Conservation (phyloP, 805 yeast species). For the Teunomyces panamensis region DNA sequence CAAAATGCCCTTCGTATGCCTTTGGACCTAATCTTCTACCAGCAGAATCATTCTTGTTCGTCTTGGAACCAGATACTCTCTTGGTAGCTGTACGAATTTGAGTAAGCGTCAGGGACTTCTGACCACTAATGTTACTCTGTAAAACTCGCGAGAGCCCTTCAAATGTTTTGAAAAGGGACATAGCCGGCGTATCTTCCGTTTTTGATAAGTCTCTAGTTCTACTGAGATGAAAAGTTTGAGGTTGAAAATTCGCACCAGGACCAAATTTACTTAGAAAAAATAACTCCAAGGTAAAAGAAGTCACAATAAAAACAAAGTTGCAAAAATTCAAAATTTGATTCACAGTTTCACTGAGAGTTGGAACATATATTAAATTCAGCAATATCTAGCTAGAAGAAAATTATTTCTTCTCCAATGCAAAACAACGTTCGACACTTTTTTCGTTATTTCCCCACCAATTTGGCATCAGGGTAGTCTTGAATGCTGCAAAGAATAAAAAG, state of each 20-base stretch:
- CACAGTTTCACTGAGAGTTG: no score
- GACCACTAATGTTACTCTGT: neutral
- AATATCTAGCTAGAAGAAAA: no score
- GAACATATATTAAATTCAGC: no score
- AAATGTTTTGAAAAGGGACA: constrained; percentile 2
- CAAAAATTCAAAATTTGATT: neutral
- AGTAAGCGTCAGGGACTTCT: constrained; percentile 6
- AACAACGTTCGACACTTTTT: constrained; percentile 21
- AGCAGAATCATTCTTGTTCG: constrained; percentile 89
- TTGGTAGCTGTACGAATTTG: constrained; percentile 88
- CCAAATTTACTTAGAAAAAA: neutral
- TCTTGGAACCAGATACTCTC: constrained; percentile 91
- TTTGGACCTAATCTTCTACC: constrained; percentile 95
- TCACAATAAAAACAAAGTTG: neutral
- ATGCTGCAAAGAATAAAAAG: constrained; percentile 15
- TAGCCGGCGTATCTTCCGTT: neutral
- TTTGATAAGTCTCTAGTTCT: neutral
- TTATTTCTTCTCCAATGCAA: constrained; percentile 10
- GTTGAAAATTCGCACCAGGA: constrained; percentile 2
- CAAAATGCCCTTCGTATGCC: constrained; percentile 73
- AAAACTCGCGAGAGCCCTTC: neutral
- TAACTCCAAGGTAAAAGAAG: neutral
- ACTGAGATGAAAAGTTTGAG: constrained; percentile 1
- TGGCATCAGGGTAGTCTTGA: constrained; percentile 16
- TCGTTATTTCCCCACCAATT: constrained; percentile 24